Conservation (phyloP, 73 alveolate genomes). For the Diophrys appendiculata region DNA sequence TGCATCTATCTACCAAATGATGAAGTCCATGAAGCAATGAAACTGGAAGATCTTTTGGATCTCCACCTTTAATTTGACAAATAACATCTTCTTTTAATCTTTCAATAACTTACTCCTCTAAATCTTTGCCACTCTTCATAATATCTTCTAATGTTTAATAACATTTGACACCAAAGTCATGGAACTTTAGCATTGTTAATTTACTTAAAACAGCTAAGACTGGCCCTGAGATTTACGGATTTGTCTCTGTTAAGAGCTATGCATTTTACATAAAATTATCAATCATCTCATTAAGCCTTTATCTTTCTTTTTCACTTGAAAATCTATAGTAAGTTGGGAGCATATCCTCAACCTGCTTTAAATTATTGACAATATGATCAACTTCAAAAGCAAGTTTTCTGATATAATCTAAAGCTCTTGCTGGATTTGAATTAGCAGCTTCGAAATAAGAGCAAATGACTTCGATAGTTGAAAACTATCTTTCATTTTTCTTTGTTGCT, state of each 20-base stretch:
- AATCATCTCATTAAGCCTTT: slow-evolving; percentile 28
- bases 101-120: slow-evolving; percentile 37
- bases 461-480: slow-evolving; percentile 43
- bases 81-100: slow-evolving; percentile 33
- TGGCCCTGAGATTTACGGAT: slow-evolving; percentile 26
- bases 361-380: slow-evolving; percentile 45
- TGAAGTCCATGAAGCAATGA: slow-evolving; percentile 17
- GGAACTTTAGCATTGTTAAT: slow-evolving; percentile 42
- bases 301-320: slow-evolving; percentile 15
- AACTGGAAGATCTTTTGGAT: slow-evolving; percentile 46
- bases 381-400: slow-evolving; percentile 57
- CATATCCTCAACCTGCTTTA: slow-evolving; percentile 41
- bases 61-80: slow-evolving; percentile 16
- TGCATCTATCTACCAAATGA: slow-evolving; percentile 11
- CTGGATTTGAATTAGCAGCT: slow-evolving; percentile 60
- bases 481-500: neutral
- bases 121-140: slow-evolving; percentile 50
- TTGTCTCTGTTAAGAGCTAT: slow-evolving; percentile 26
- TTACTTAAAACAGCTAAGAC: slow-evolving; percentile 40
- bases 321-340: slow-evolving; percentile 1
- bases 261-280: slow-evolving; percentile 52
- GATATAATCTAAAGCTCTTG: slow-evolving; percentile 42
- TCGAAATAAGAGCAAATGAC: slow-evolving; percentile 34
- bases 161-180: slow-evolving; percentile 55
- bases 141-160: slow-evolving; percentile 46